phyloP scores from a whole-genome alignment of 371 early-diverging fungal species.

The Mucor ambiguus region DNA sequence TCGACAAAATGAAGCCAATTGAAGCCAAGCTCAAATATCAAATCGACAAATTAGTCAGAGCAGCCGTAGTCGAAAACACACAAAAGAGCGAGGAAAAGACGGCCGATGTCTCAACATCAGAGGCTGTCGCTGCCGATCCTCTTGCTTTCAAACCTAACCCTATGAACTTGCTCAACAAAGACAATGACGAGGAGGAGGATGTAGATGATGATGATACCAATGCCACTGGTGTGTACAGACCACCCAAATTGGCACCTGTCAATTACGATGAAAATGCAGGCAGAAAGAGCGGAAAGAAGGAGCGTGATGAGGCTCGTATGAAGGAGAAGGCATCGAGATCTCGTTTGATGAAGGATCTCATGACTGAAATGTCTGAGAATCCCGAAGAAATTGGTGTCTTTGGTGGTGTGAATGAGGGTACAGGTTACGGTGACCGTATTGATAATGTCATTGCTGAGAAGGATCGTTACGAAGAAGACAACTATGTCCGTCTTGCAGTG shows the following conservation, averaged over 20 bases:
- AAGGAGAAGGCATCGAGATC: conserved; percentile 81
- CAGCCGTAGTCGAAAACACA: conserved; percentile 57
- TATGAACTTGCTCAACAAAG: conserved; percentile 56
- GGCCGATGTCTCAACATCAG: conserved; percentile 24
- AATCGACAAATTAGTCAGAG: conserved; percentile 92
- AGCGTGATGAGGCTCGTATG: conserved; percentile 66
- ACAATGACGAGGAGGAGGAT: conserved; percentile 50
- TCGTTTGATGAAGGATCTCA: conserved; percentile 85
- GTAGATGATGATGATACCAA: conserved; percentile 27
- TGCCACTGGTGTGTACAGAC: conserved; percentile 67
- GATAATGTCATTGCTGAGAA: conserved; percentile 68
- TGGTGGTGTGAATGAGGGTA: conserved; percentile 67
- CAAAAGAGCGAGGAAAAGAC: conserved; percentile 16
- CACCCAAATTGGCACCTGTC: conserved; percentile 88
- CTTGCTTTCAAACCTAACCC: conserved; percentile 91
- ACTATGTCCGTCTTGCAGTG: conserved; percentile 80
- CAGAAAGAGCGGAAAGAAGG: conserved; percentile 53
- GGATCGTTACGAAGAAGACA: conserved; percentile 86
- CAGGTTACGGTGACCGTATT: conserved; percentile 53
- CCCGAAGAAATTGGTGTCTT: conserved; percentile 83
- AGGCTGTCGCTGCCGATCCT: conserved; percentile 65
- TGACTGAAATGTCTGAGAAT: conserved; percentile 81
- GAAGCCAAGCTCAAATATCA: conserved; percentile 95
- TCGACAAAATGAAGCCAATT: conserved; percentile 93
- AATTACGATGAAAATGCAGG: conserved; percentile 76